Evolutionary conservation across 2,329 filamentous ascomycete genomes (phyloP), one percentile per base, ranked within the genome.

Genomic region (Pseudogymnoascus sp.): DNA sequence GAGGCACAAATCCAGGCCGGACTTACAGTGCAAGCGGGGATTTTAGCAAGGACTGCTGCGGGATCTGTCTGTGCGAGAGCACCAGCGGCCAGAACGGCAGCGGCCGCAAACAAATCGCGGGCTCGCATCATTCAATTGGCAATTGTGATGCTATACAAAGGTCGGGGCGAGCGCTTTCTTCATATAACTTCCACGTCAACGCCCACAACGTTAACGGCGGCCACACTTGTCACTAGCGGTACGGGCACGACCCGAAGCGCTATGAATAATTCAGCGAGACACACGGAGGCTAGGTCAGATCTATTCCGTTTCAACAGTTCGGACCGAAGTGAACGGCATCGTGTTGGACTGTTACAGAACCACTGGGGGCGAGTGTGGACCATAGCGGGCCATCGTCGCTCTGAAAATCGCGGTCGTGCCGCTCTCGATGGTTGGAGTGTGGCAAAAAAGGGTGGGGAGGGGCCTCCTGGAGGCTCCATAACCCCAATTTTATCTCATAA

Each of bases 21-120:
- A 54, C 47, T 20, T 32, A 57, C 59, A 38, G 59, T 60, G 47
- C 59, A 60, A 18, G 59, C 8, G 20, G 59, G 59, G 25, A 60
- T 54, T 39, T 60, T 39, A 20, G 39, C 37, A 20, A 60, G 38
- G 37, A 57, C 18, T 11, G 14, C 7, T 5, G 28, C 9, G 5
- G 22, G 11, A 34, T 18, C 18, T 6, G 38, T 35, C 11, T 60
- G 59, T 35, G 59, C 59, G 16, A 22, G 7, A 14, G 20, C 38
- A 50, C 41, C 22, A n/a, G 32, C 20, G 3, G 22, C 25, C 39
- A 60, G 59, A 6, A 35, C 39, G 5, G 25, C 59, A 16, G 35
- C 59, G n/a, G 34, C 16, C 20, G 39, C 38, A 35, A 60, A 11
- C 4, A 50, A 16, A 35, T 22, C 18, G 18, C 32, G 25, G n/a